A percentile compares a stretch with the other conserved stretches of the same genome.
Evolutionary conservation across 179 eudicot species (phyloP).

Genomic region (Actinidia arguta): DNA sequence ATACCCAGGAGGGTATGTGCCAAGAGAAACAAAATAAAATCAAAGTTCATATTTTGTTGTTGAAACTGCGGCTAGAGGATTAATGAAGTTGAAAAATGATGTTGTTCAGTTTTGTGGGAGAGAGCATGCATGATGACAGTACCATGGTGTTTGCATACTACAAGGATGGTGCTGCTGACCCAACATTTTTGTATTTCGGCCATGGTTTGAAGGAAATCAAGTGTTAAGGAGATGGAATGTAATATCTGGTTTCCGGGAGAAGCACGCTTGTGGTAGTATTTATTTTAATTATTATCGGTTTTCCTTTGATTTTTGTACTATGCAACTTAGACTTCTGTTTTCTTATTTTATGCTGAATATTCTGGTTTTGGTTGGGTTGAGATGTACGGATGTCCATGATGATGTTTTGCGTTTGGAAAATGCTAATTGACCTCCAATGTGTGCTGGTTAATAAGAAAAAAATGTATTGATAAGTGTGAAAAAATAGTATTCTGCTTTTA

Average conservation of each 20-base stretch:
- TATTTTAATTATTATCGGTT: neutral
- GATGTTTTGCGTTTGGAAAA: no score
- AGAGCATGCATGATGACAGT: conserved; percentile 63
- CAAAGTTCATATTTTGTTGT: no score
- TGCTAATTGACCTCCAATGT: neutral
- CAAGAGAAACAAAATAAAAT: no score
- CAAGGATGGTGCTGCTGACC: conserved; percentile 64
- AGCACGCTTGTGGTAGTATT: conserved; percentile 5
- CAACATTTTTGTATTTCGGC: conserved; percentile 62
- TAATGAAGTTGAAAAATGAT: no score
- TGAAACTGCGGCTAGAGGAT: no score
- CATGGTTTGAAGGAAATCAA: conserved; percentile 65
- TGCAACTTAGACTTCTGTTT: neutral
- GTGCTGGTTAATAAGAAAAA: neutral
- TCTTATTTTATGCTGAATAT: neutral
- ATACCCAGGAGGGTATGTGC: no score
- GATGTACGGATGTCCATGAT: no score
- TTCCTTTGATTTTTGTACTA: neutral
- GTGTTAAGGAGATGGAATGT: conserved; percentile 32
- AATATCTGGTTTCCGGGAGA: neutral
- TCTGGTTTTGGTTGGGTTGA: conserved; percentile 5
- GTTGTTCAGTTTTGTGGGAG: conserved; percentile 70
- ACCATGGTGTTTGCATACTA: conserved; percentile 65
- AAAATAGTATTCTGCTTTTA: no score
- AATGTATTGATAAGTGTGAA: no score